phyloP scores from a whole-genome alignment of 495 filamentous ascomycete genomes.

The Saxophila tyrrhenica region DNA sequence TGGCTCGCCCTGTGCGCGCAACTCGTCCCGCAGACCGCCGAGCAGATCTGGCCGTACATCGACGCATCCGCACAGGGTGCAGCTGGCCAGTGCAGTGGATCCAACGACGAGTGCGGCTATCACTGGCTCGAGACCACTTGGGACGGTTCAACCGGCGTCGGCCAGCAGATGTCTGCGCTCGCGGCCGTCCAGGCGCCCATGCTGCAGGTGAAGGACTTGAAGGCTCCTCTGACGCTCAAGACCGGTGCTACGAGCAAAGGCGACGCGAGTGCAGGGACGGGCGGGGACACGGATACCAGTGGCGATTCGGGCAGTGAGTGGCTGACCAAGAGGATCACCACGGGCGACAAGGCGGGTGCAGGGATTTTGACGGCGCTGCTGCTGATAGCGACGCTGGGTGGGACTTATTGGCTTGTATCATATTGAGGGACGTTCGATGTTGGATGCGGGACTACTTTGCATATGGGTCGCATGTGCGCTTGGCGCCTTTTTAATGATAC shows the following conservation, averaged over 20 bases:
- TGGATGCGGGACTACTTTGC: background rate
- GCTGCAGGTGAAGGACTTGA: constrained; percentile 34
- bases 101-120: constrained; percentile 53
- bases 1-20: constrained; percentile 67
- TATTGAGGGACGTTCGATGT: constrained; percentile 8
- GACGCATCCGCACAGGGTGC: constrained; percentile 53
- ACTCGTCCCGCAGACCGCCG: constrained; percentile 56
- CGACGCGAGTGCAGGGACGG: constrained; percentile 26
- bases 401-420: constrained; percentile 29
- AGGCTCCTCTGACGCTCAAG: constrained; percentile 24
- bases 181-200: constrained; percentile 46
- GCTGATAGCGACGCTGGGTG: constrained; percentile 24
- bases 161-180: constrained; percentile 62
- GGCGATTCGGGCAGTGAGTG: constrained; percentile 4
- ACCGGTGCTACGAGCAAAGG: constrained; percentile 30
- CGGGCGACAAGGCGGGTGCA: constrained; percentile 31
- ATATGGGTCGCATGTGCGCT: background rate
- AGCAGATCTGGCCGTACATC: constrained; percentile 51
- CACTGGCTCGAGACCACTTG: constrained; percentile 47
- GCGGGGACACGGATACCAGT: background rate
- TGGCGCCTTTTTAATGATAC: background rate
- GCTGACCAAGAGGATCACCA: constrained; percentile 17
- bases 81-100: constrained; percentile 51
- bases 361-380: constrained; percentile 29
- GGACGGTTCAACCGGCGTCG: constrained; percentile 33